Evolutionary conservation across 179 eudicot species (phyloP).

Genomic region (Silene coronaria): DNA sequence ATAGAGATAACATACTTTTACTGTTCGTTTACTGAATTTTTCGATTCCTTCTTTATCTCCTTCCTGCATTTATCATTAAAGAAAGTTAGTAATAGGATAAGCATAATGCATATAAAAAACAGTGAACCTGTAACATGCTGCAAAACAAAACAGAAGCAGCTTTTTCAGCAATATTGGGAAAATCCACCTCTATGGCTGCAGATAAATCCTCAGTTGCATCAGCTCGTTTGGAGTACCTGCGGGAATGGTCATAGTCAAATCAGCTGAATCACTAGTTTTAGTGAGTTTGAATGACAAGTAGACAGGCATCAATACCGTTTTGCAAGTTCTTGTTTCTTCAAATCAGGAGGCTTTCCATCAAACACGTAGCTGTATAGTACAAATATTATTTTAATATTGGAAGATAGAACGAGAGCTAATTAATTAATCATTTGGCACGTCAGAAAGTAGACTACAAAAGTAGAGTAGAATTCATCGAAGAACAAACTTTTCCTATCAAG

Average conservation of each 20-base stretch:
- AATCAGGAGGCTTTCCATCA: conserved; percentile 90
- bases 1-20: conserved; percentile 50
- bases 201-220: conserved; percentile 84
- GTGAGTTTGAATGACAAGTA: neutral
- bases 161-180: neutral
- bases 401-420: neutral
- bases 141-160: neutral
- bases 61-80: conserved; percentile 41
- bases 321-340: conserved; percentile 97
- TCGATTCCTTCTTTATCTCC: conserved; percentile 86
- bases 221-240: conserved; percentile 75
- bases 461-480: neutral
- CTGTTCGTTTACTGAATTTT: conserved; percentile 95
- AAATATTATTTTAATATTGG: neutral
- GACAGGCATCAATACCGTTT: conserved; percentile 51
- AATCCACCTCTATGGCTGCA: conserved; percentile 65
- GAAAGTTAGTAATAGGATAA: neutral
- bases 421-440: neutral
- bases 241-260: conserved; percentile 18
- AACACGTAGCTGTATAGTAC: conserved; percentile 64
- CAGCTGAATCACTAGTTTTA: conserved; percentile 1
- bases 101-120: neutral
- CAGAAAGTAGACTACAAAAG: neutral
- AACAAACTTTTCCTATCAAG: neutral
- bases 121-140: neutral